Evolutionary conservation across 805 yeast genomes (phyloP), one percentile per base, ranked within the genome.

Genomic region (Diddensiella santjacobensis): DNA sequence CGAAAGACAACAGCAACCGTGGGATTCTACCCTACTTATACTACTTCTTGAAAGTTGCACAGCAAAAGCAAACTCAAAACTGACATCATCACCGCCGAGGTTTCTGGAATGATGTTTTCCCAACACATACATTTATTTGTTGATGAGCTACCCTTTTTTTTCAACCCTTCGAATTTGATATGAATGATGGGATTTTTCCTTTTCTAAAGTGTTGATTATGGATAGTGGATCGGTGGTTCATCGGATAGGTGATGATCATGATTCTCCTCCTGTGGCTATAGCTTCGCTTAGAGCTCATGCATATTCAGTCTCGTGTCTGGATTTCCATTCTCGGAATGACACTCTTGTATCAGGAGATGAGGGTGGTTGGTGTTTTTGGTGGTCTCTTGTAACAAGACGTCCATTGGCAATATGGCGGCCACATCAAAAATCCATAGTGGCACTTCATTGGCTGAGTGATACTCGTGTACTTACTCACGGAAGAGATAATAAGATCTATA

Each of bases 371-470:
- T 56, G 79, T 2, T 70, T 79, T 1, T 70, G 82, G 72, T 86
- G 95, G 95, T 75, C 80, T 48, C 52, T 86, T 4, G 58, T 64
- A 1, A 71, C 78, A 0, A 67, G 80, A 35, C 63, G 93, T 40
- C 84, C 88, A 0, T 41, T 73, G 1, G 73, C 72, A 0, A 66
- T 73, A 1, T 83, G 87, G 81, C 66, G 71, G 51, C 85, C 80
- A 0, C 95, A 87, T 60, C 66, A 62, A 3, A 70, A 70, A 15
- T 66, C 71, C 5, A 60, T 86, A 1, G 57, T 84, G 20, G 71
- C 83, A 0, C 59, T 84, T 2, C 63, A 67, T 47, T 81, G 76
- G 56, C 44, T 45, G 41, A 39, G 44, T 3, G 31, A 22, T 8
- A 13, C 37, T 15, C 58, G 65, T 19, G 48, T 84, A 0, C 50